Evolutionary conservation across 2,329 filamentous ascomycete genomes (phyloP), one percentile per base, ranked within the genome.

Genomic region (Cladosporium austrohemisphaericum): DNA sequence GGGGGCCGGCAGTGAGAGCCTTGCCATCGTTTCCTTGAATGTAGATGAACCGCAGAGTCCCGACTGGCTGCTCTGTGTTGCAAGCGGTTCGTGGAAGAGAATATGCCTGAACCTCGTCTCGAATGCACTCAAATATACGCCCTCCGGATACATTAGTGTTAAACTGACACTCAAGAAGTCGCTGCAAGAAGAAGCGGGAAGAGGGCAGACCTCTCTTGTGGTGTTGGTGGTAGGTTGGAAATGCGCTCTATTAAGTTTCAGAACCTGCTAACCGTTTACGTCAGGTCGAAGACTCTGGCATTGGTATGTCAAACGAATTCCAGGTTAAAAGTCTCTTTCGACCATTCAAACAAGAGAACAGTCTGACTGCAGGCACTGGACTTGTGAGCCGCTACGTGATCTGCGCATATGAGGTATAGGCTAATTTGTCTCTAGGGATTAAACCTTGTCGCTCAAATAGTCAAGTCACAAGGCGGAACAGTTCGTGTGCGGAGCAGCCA

Each of bases 331-430:
- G 77, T 11, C 65, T 87, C 0, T 88, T 83, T 61, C 78, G 75
- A 0, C 79, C 83, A 0, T 87, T 86, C 52, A 67, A 73, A 0
- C 84, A 88, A 52, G 85, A 88, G 57, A 76, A 86, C 38, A 68
- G 70, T 0, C 63, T 87, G 1, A 72, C 77, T 0, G 75, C 79
- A 0, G 84, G 84, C 0, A 79, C 80, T 0, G 84, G 84, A 0
- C 69, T 88, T 0, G 85, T 46, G 16, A 18, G 41, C 8, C n/a
- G 14, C 31, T n/a, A 2, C 5, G 3, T 13, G n/a, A 19, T n/a
- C 22, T 18, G 18, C 7, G 4, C 11, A 23, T 13, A 32, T 11
- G 10, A 14, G 18, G 13, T 2, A 4, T 4, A 11, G 5, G 19
- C 35, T 37, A 9, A 37, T 23, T 8, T 28, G 7, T 2, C 19